These are phyloP conservation scores for Leersia perrieri DNA, from an alignment of 176 grass and related monocot species.

Conservation along the genomic window DNA sequence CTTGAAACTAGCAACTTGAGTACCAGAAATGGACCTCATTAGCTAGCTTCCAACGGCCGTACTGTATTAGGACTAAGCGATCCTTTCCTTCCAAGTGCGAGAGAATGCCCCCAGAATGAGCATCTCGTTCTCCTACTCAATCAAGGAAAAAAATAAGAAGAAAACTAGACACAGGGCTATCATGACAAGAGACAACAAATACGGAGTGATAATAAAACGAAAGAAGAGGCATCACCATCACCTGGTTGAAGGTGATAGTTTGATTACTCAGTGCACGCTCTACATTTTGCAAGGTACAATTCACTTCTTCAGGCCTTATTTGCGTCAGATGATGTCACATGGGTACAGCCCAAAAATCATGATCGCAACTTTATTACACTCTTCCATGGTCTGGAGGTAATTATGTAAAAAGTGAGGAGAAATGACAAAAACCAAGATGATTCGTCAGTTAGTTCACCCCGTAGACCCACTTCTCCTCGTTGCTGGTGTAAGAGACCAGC, in stretches of 20 bases:
- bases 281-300: constrained; percentile 22
- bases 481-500: constrained; percentile 74
- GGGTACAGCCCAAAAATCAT: constrained; percentile 7
- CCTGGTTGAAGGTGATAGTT: constrained; percentile 15
- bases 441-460: constrained; percentile 48
- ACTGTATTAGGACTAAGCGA: neutral
- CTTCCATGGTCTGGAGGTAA: constrained; percentile 19
- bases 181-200: neutral
- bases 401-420: constrained; percentile 16
- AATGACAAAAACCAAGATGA: neutral
- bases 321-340: neutral
- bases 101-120: neutral
- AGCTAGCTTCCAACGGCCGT: neutral
- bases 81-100: neutral
- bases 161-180: neutral
- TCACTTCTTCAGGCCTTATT: constrained; percentile 20
- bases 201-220: neutral
- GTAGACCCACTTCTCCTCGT: constrained; percentile 79
- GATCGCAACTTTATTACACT: constrained; percentile 27
- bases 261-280: constrained; percentile 34
- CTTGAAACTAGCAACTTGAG: neutral
- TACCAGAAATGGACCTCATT: too few species aligned
- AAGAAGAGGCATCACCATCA: neutral
- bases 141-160: neutral
- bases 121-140: neutral